Evolutionary conservation across 2,329 filamentous ascomycete species (phyloP).

Genomic region (Mycogone perniciosa): DNA sequence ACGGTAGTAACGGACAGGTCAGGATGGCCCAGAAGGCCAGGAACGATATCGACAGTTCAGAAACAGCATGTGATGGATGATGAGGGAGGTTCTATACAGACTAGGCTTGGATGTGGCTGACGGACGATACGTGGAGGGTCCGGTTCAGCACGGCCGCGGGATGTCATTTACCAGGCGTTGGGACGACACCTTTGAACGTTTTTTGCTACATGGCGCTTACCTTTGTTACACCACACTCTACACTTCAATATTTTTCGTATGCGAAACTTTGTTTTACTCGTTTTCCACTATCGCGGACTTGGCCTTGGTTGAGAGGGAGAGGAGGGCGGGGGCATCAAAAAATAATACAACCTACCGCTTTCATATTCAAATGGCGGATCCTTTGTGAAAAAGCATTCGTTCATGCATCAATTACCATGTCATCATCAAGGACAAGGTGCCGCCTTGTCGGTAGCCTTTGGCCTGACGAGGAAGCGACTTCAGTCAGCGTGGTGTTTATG

Average conservation of each 20-base stretch:
- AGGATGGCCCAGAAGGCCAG: not conserved
- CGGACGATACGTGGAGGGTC: too few species aligned
- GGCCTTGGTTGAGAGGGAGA: not conserved
- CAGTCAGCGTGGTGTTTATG: too few species aligned
- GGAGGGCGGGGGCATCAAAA: too few species aligned
- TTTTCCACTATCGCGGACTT: not conserved
- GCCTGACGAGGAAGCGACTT: too few species aligned
- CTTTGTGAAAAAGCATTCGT: too few species aligned
- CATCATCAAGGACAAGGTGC: too few species aligned
- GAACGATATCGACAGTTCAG: not conserved
- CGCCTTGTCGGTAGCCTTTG: too few species aligned
- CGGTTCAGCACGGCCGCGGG: not conserved
- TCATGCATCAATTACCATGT: too few species aligned
- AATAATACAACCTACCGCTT: not conserved
- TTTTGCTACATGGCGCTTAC: conserved; percentile 1
- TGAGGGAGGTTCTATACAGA: too few species aligned
- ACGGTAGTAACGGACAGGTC: conserved; percentile 26
- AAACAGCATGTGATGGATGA: too few species aligned
- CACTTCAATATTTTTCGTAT: conserved; percentile 10
- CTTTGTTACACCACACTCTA: not conserved
- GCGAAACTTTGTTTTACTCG: not conserved
- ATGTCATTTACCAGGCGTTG: conserved; percentile 5
- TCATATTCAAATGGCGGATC: not conserved
- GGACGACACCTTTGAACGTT: not conserved
- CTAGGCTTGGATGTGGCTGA: not conserved